Conservation (phyloP, 2,329 filamentous ascomycete species). For the Penicillium rolfsii region DNA sequence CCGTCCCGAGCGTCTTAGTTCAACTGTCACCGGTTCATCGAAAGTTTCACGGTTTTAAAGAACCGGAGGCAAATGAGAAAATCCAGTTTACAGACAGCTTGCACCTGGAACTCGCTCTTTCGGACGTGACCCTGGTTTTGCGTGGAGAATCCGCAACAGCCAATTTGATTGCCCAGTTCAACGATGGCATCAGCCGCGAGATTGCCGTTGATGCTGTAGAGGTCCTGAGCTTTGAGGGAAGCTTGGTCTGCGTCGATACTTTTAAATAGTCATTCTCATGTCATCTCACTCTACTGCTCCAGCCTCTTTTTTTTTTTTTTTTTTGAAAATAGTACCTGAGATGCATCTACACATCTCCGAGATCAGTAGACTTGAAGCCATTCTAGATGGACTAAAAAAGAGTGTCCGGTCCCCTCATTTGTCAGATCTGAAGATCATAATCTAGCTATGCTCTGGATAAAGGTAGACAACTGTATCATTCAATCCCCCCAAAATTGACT, state of each 20-base stretch:
- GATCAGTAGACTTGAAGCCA: too few relatives aligned
- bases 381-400: too few relatives aligned
- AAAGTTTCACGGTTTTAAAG: not conserved
- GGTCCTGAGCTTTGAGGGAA: constrained; percentile 2
- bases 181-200: not conserved
- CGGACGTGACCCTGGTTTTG: not conserved
- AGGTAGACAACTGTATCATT: too few relatives aligned
- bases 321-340: too few relatives aligned
- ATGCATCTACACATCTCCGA: too few relatives aligned
- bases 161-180: not conserved
- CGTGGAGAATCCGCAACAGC: not conserved
- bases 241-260: not conserved
- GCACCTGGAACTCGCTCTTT: not conserved
- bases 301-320: too few relatives aligned
- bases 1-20: not conserved
- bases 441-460: too few relatives aligned
- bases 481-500: too few relatives aligned
- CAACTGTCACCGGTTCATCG: not conserved
- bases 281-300: too few relatives aligned
- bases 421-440: too few relatives aligned
- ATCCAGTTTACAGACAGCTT: not conserved
- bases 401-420: too few relatives aligned
- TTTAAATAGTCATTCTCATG: not conserved
- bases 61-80: not conserved
- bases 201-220: not conserved